Percentiles rank a stretch among this genome's conserved stretches.
These are phyloP conservation scores for Termitomyces sp. DNA, from an alignment of 768 basidiomycete species.

Conservation along the genomic window DNA sequence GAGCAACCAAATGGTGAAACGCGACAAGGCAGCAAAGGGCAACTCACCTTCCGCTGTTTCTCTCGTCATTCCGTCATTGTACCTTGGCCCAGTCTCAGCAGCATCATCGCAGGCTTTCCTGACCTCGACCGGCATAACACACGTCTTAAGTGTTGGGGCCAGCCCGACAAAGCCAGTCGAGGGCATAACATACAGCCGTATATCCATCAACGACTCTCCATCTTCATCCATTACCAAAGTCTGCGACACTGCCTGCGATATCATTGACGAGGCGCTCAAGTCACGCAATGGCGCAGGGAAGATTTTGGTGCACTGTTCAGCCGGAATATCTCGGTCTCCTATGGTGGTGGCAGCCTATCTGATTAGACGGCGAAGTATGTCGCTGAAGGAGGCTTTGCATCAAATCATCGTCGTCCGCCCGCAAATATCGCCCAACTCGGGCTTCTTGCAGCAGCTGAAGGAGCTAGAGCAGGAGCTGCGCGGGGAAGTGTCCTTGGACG, in stretches of 20 bases:
- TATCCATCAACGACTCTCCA: background rate
- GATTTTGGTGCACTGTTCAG: background rate
- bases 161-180: background rate
- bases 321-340: background rate
- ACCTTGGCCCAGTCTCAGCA: background rate
- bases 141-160: background rate
- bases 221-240: background rate
- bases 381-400: background rate
- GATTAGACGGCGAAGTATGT: background rate
- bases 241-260: background rate
- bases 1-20: background rate
- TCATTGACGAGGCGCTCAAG: background rate
- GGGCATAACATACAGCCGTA: background rate
- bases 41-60: background rate
- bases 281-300: background rate
- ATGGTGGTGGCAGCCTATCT: background rate
- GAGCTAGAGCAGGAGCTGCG: background rate
- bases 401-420: background rate
- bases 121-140: background rate
- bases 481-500: background rate
- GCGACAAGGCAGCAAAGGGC: background rate
- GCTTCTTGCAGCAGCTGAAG: background rate
- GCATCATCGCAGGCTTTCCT: background rate
- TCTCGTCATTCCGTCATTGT: background rate
- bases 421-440: background rate